phyloP scores from a whole-genome alignment of 2,329 filamentous ascomycete genomes.

The Talaromyces sp. region DNA sequence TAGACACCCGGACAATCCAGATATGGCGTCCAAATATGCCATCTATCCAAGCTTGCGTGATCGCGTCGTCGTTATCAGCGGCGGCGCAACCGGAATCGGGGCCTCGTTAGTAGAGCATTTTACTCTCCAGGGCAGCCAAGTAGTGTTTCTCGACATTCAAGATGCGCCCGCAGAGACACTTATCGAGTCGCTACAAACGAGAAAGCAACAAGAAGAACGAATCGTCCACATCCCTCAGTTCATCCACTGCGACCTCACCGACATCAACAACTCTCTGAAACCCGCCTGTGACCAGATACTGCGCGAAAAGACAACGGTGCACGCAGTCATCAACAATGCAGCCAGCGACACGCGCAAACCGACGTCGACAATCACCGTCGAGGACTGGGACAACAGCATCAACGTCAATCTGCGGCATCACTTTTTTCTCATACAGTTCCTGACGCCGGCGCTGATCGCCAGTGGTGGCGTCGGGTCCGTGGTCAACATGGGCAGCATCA shows the following conservation, averaged over 20 bases:
- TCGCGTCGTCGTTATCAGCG: slow-evolving; percentile 41
- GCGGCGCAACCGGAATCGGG: slow-evolving; percentile 47
- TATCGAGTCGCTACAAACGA: slow-evolving; percentile 17
- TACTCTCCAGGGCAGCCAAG: slow-evolving; percentile 40
- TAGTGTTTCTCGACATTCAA: slow-evolving; percentile 43
- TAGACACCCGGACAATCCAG: background rate
- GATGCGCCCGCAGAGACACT: slow-evolving; percentile 15
- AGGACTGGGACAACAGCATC: slow-evolving; percentile 42
- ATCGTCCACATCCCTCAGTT: slow-evolving; percentile 29
- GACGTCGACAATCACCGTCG: slow-evolving; percentile 32
- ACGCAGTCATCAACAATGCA: slow-evolving; percentile 38
- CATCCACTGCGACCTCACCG: slow-evolving; percentile 40
- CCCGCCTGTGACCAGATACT: slow-evolving; percentile 31
- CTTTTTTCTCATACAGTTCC: slow-evolving; percentile 40
- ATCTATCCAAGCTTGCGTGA: slow-evolving; percentile 18
- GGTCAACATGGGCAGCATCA: slow-evolving; percentile 40
- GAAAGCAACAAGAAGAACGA: background rate
- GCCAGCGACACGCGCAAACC: slow-evolving; percentile 14
- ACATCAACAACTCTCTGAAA: slow-evolving; percentile 21
- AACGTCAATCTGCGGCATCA: slow-evolving; percentile 44
- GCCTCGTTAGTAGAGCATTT: slow-evolving; percentile 40
- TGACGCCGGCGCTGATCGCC: slow-evolving; percentile 32
- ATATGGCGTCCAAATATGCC: slow-evolving; percentile 6
- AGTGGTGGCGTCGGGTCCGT: slow-evolving; percentile 25
- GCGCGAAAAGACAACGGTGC: slow-evolving; percentile 19